These are phyloP conservation scores for Lachnellula occidentalis DNA, from an alignment of 2,329 filamentous ascomycete genomes.

Conservation along the genomic window DNA sequence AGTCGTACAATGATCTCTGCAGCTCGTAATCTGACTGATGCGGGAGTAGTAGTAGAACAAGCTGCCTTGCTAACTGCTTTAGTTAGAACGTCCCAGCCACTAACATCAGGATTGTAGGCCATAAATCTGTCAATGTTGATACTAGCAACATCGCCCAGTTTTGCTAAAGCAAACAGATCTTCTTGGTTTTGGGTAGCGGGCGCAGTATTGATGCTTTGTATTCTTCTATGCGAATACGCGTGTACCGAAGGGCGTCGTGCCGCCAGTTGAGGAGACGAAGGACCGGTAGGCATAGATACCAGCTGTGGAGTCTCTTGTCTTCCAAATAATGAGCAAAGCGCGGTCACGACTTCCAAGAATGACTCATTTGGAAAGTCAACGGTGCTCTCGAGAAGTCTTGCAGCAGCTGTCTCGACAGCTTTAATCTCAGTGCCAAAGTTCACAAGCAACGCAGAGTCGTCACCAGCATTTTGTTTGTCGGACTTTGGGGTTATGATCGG, in stretches of 20 bases:
- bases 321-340: conserved; percentile 67
- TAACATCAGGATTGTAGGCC: conserved; percentile 57
- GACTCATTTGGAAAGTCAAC: conserved; percentile 80
- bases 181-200: conserved; percentile 52
- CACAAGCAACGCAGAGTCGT: conserved; percentile 40
- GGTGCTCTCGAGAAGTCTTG: conserved; percentile 84
- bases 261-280: conserved; percentile 19
- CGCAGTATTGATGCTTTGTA: conserved; percentile 43
- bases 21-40: conserved; percentile 53
- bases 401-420: conserved; percentile 82
- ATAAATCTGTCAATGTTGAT: conserved; percentile 74
- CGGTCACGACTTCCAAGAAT: conserved; percentile 71
- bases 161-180: conserved; percentile 64
- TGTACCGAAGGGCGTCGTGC: conserved; percentile 21
- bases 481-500: conserved; percentile 45
- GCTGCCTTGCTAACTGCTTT: conserved; percentile 48
- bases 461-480: conserved; percentile 36
- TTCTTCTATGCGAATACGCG: conserved; percentile 28
- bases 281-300: conserved; percentile 23
- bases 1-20: conserved; percentile 59
- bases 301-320: conserved; percentile 20
- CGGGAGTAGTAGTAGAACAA: conserved; percentile 41
- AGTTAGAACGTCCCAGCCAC: conserved; percentile 69
- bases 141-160: conserved; percentile 65
- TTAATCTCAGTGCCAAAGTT: conserved; percentile 77